Base-by-base conservation (phyloP, 1,284 basidiomycete species). In the Trichosporon sp. region DNA sequence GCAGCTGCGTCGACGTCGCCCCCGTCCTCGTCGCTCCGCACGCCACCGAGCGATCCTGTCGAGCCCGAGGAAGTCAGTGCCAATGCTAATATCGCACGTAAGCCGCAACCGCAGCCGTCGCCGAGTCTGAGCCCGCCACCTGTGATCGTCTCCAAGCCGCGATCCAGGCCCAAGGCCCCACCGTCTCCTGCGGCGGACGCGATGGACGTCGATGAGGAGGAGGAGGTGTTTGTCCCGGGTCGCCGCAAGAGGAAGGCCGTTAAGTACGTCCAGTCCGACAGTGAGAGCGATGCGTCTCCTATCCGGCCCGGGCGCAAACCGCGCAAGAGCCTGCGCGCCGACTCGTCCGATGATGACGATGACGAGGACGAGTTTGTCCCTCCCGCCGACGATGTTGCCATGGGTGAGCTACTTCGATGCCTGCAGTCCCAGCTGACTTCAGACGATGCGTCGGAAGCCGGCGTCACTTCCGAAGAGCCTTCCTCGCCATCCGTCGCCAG, bases 191-290 rank as follows among this genome's bases (percentile, higher is more conserved):
- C 65, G 7, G 19, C 40, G 5, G 73, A 75, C 10, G 70, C 72
- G 10, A 72, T 37, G 69, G 72, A 77, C 12, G 76, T 77, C 48
- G 78, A 77, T 26, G 70, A 67, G 10, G 74, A 73, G n/a, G 77
- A 73, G 21, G 77, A 76, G 16, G 78, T 77, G 19, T 69, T 78
- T 19, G 66, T 76, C 5, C 37, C 70, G 10, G 78, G 81, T 21
- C 67, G 80, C 21, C 76, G 76, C 10, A 85, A 85, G 73, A 76
- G 84, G 31, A 84, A 82, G 71, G 77, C 82, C 19, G 73, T 82
- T 35, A 63, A 63, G 8, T 83, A 84, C 54, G 80, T 80, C 12
- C 84, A 85, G 63, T 79, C 80, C 1, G 84, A 83, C 63, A 68
- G 67, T 32, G 69, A 66, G 16, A 56, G 32, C 56, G 67, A 68